Percentiles rank a stretch among this genome's conserved stretches.
Evolutionary conservation across 371 early-diverging fungal genomes (phyloP).

Genomic region (Apophysomyces variabilis): DNA sequence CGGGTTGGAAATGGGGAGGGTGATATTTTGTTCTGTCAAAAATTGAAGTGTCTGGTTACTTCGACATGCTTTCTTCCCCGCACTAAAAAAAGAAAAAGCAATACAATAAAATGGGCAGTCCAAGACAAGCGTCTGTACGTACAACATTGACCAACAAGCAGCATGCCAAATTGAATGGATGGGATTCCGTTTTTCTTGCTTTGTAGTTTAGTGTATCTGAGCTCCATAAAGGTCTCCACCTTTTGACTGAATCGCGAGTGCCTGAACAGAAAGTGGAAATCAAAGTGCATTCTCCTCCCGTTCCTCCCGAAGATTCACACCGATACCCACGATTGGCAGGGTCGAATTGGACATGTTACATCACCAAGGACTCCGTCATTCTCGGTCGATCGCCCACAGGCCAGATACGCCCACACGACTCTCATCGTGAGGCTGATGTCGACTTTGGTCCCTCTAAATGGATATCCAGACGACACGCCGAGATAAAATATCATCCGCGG

Average conservation of each 20-base stretch:
- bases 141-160: background rate
- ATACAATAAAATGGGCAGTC: background rate
- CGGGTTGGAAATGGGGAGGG: too few species aligned
- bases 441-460: constrained; percentile 43
- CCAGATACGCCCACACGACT: background rate
- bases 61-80: too few species aligned
- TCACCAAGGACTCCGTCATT: constrained; percentile 32
- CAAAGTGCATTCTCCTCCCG: constrained; percentile 30
- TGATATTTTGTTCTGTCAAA: too few species aligned
- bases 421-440: constrained; percentile 29
- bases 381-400: constrained; percentile 39
- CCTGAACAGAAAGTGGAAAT: constrained; percentile 32
- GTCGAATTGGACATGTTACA: constrained; percentile 47
- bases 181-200: too few species aligned
- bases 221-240: constrained; percentile 28
- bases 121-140: background rate
- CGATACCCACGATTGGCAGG: constrained; percentile 50
- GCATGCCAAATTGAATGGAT: background rate
- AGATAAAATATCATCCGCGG: constrained; percentile 33
- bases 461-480: constrained; percentile 50
- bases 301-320: constrained; percentile 29
- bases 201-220: constrained; percentile 35
- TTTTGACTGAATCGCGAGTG: constrained; percentile 37
- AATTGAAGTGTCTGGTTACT: too few species aligned
- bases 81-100: too few species aligned